phyloP scores from a whole-genome alignment of 495 filamentous ascomycete genomes.

The Penicillium arizonense region DNA sequence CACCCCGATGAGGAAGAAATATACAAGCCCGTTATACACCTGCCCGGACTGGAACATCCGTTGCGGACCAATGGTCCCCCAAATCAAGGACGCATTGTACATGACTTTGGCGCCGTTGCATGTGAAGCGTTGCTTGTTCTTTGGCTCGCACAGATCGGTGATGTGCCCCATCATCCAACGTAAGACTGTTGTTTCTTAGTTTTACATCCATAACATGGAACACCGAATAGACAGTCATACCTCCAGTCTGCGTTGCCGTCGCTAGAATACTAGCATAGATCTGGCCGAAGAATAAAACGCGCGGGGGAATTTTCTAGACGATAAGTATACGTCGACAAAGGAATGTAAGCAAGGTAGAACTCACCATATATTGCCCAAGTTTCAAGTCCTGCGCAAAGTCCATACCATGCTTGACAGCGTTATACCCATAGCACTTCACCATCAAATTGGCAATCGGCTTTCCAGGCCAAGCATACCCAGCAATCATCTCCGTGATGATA shows the following conservation, averaged over 20 bases:
- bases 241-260: slow-evolving; percentile 26
- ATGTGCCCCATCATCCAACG: slow-evolving; percentile 52
- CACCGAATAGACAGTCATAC: not conserved
- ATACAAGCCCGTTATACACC: slow-evolving; percentile 36
- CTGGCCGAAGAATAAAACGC: slow-evolving; percentile 51
- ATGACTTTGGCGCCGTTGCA: slow-evolving; percentile 52
- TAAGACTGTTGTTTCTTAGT: slow-evolving; percentile 29
- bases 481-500: slow-evolving; percentile 73
- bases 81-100: slow-evolving; percentile 47
- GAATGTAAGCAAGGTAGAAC: not conserved
- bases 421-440: slow-evolving; percentile 74
- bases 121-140: slow-evolving; percentile 43
- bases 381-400: slow-evolving; percentile 48
- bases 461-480: slow-evolving; percentile 73
- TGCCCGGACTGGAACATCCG: slow-evolving; percentile 39
- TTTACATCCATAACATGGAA: not conserved
- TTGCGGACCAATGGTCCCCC: slow-evolving; percentile 42
- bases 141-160: slow-evolving; percentile 34
- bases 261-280: slow-evolving; percentile 48
- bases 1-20: slow-evolving; percentile 42
- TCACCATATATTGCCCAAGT: slow-evolving; percentile 52
- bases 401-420: slow-evolving; percentile 50
- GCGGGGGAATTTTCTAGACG: slow-evolving; percentile 48
- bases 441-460: slow-evolving; percentile 85
- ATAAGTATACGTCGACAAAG: not conserved